Base-by-base conservation (phyloP, 2,329 filamentous ascomycete species). In the Myotisia sp. region DNA sequence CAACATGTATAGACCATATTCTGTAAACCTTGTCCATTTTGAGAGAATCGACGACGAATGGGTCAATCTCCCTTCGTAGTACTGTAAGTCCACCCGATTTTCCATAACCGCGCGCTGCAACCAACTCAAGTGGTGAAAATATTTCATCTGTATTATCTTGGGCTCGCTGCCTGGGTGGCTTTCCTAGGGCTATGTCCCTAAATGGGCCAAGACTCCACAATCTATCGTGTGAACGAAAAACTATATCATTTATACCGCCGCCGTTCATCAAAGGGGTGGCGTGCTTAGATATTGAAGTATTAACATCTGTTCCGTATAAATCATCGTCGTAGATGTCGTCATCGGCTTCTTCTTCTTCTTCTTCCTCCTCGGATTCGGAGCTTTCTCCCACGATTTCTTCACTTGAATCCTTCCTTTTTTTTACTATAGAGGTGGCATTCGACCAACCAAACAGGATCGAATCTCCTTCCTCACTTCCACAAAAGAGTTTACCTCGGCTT, bases 381-480 rank as follows among this genome's bases (percentile, higher is more conserved):
- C 30, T 21, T 12, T 36, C 36, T 26, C 13, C 28, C 9, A 62
- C 59, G 4, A 51, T 43, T 26, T 50, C 42, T 4, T 49, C 36
- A 12, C 38, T 55, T 26, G 64, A 47, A 42, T 55, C 53, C 48
- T 62, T 74, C 47, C 65, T 71, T 67, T 46, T 76, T 76, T 70
- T 70, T 2, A 64, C 46, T 40, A 74, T 70, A 7, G 63, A 59
- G 35, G 75, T 69, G 44, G 77, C 79, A 42, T 71, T 70, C 23
- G 71, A 74, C 79, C 85, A 94, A 14, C 81, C 78, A 17, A 98
- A 53, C 3, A 98, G 67, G 1, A 82, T 55, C 0, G 87, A 92
- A 45, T 95, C 82, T 6, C 76, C 71, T 36, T 78, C 72, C 50
- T 92, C 83, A 48, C 83, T 92, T 8, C 87, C 90, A 16, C 92